Base-by-base conservation (phyloP, 2,329 filamentous ascomycete genomes). In the Emericellopsis atlantica region DNA sequence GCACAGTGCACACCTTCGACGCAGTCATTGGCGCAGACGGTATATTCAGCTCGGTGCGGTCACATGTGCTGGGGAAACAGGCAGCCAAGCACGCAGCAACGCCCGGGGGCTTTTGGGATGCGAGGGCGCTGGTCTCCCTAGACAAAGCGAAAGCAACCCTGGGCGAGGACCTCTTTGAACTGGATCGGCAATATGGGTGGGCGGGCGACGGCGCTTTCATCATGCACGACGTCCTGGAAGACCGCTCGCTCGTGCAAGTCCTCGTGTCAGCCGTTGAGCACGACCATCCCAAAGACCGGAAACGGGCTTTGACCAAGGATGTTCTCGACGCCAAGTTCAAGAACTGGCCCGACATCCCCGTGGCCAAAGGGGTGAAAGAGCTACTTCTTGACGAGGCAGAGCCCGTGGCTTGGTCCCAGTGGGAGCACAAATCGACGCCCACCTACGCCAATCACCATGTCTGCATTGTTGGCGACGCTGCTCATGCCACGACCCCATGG, bases 381-480 rank as follows among this genome's bases (percentile, higher is more conserved):
- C 41, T 44, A 8, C 10, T 48, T 5, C 37, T 46, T 7, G 29
- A 47, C 6, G 24, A 39, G 15, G 12, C 29, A 8, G 33, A 42
- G 10, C 36, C 35, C n/a, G 34, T 34, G 11, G 5, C 10, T 0
- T 46, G 44, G 32, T 46, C 39, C 0, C 39, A 47, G 34, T 45
- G 40, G 41, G 45, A 49, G 16, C 43, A 46, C 26, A 45, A 45
- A n/a, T 24, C 24, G 18, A 47, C 40, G 6, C 35, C 39, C 9
- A 46, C 45, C 4, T 51, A 49, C n/a, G 36, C 41, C 39, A 36
- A 44, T 1, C 45, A 45, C 1, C 44, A 44, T 2, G 41, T 50
- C 1, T 52, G 51, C 26, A 45, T 54, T 9, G 45, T 53, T 2
- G 50, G 51, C 12, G 51, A 54, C 40, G 51, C 50, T 2, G 50